Percentiles rank a stretch among this genome's conserved stretches.
Evolutionary conservation across 1,139 yeast genomes (phyloP).

Genomic region (Sugiyamaella japonica): DNA sequence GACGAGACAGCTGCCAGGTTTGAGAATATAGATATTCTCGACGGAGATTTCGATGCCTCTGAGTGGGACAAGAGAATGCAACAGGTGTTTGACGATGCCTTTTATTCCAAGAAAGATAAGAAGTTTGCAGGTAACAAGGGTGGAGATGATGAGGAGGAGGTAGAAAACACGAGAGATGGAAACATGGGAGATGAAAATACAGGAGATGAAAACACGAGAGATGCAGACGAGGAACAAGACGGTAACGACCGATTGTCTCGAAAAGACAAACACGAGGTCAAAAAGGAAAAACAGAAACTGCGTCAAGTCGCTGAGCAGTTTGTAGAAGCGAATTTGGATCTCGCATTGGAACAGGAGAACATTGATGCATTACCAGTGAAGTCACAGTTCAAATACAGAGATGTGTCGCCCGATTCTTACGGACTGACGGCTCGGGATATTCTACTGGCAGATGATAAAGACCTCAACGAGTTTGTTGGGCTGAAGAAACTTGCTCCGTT

Average conservation of each 20-base stretch:
- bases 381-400: slow-evolving; percentile 80
- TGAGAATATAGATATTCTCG: slow-evolving; percentile 67
- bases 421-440: slow-evolving; percentile 88
- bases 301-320: slow-evolving; percentile 70
- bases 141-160: slow-evolving; percentile 25
- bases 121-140: slow-evolving; percentile 53
- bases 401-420: slow-evolving; percentile 91
- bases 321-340: slow-evolving; percentile 54
- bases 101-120: slow-evolving; percentile 54
- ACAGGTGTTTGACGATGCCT: slow-evolving; percentile 81
- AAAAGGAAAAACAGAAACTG: slow-evolving; percentile 61
- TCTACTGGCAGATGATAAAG: slow-evolving; percentile 82
- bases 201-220: slow-evolving; percentile 35
- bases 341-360: slow-evolving; percentile 35
- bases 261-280: slow-evolving; percentile 57
- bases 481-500: slow-evolving; percentile 93
- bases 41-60: slow-evolving; percentile 85
- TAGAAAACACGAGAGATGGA: slow-evolving; percentile 34
- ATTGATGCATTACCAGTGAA: slow-evolving; percentile 49
- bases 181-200: too few species aligned
- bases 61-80: slow-evolving; percentile 92
- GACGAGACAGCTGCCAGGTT: slow-evolving; percentile 62
- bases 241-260: slow-evolving; percentile 32
- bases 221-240: slow-evolving; percentile 26
- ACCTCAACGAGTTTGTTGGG: slow-evolving; percentile 79